Evolutionary conservation across 495 filamentous ascomycete species (phyloP).

Genomic region (Penicillium pulvis): DNA sequence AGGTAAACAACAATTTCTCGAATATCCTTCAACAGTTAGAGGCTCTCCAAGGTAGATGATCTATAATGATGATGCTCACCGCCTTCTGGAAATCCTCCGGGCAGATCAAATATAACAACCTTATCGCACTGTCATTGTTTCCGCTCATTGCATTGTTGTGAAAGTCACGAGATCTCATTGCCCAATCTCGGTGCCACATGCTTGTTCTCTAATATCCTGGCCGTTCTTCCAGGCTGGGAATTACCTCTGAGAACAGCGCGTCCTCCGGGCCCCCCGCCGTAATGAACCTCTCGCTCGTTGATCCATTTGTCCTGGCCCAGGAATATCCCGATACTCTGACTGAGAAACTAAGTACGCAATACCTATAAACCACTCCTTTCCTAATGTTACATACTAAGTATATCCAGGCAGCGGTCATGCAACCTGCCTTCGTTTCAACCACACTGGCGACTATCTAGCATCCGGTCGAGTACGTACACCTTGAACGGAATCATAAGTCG

Average conservation of each 20-base stretch:
- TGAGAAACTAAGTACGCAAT: constrained; percentile 66
- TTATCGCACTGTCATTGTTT: background rate
- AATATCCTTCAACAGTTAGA: no score
- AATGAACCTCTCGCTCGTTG: constrained; percentile 80
- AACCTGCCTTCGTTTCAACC: constrained; percentile 82
- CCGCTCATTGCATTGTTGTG: background rate
- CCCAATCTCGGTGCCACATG: background rate
- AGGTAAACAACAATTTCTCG: no score
- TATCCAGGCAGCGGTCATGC: constrained; percentile 62
- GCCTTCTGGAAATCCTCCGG: background rate
- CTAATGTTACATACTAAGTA: background rate
- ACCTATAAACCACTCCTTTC: background rate
- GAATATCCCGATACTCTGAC: constrained; percentile 91
- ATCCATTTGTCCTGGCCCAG: constrained; percentile 85
- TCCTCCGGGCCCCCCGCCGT: constrained; percentile 7
- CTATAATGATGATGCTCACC: background rate
- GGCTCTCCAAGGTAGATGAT: no score
- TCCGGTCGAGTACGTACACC: constrained; percentile 70
- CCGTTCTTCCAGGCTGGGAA: constrained; percentile 9
- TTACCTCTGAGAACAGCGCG: constrained; percentile 1
- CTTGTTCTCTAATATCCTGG: background rate
- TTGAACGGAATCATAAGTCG: background rate
- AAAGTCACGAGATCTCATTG: background rate
- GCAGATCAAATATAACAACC: background rate
- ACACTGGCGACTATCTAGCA: constrained; percentile 89